Evolutionary conservation across 768 basidiomycete species (phyloP).

Genomic region (Mrakia blollopis): DNA sequence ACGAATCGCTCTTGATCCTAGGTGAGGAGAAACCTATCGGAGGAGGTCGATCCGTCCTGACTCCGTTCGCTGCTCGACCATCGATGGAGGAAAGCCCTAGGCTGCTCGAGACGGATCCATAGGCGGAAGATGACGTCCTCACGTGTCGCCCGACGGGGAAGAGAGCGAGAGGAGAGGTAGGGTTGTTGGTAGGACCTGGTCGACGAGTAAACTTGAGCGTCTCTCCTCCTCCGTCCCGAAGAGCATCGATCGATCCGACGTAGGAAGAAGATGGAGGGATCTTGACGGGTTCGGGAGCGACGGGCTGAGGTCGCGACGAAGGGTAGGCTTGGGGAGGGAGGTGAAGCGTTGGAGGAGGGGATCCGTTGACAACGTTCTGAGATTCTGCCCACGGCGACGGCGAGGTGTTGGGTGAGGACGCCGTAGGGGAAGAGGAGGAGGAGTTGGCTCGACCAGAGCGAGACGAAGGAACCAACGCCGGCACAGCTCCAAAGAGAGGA

Average conservation of each 20-base stretch:
- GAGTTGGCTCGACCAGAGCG: constrained; percentile 19
- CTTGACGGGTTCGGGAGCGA: constrained; percentile 24
- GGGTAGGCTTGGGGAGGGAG: constrained; percentile 32
- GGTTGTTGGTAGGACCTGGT: constrained; percentile 28
- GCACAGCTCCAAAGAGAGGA: constrained; percentile 24
- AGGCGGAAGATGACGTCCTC: constrained; percentile 17
- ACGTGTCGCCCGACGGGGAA: constrained; percentile 28
- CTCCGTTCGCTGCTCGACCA: constrained; percentile 13
- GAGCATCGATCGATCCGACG: constrained; percentile 10
- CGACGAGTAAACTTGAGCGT: constrained; percentile 31
- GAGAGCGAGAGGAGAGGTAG: constrained; percentile 31
- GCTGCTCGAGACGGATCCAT: constrained; percentile 10
- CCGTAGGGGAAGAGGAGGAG: constrained; percentile 24
- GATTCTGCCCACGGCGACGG: constrained; percentile 23
- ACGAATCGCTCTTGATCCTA: constrained; percentile 14
- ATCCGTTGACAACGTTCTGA: constrained; percentile 24
- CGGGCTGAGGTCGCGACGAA: constrained; percentile 8
- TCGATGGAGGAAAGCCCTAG: constrained; percentile 22
- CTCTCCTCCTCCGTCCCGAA: constrained; percentile 4
- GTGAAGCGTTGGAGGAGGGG: constrained; percentile 23
- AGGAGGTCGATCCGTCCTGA: not conserved
- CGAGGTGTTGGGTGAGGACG: constrained; percentile 27
- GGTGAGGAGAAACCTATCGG: not conserved
- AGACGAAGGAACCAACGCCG: constrained; percentile 15
- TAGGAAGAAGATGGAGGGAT: constrained; percentile 19